Evolutionary conservation across 768 basidiomycete genomes (phyloP).

Genomic region (Suillus spraguei): DNA sequence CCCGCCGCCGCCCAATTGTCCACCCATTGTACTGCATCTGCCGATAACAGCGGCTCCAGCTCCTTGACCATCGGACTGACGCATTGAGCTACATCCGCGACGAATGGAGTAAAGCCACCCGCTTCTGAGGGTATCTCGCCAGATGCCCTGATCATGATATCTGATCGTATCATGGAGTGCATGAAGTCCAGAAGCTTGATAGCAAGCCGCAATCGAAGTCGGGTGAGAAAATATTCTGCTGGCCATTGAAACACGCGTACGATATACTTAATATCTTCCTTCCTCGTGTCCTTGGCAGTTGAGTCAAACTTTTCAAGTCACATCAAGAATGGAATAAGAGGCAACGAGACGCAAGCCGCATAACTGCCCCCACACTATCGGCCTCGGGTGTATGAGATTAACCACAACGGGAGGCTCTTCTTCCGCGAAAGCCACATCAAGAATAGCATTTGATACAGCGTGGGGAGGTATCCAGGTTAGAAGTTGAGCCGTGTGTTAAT

Average conservation of each 20-base stretch:
- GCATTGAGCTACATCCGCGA: conserved; percentile 29
- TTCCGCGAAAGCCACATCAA: conserved; percentile 31
- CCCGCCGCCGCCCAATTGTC: conserved; percentile 38
- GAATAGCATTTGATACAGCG: conserved; percentile 27
- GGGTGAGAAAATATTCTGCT: conserved; percentile 39
- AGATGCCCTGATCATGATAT: conserved; percentile 14
- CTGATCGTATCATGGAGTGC: conserved; percentile 22
- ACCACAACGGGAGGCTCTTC: conserved; percentile 21
- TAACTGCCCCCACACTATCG: conserved; percentile 27
- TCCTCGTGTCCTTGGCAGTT: conserved; percentile 15
- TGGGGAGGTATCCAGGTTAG: conserved; percentile 34
- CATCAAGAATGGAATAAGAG: conserved; percentile 34
- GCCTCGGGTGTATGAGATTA: conserved; percentile 38
- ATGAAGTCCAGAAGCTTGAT: conserved; percentile 36
- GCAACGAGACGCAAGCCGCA: conserved; percentile 28
- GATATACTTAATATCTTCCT: conserved; percentile 30
- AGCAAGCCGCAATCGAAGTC: conserved; percentile 30
- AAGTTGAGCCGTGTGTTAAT: conserved; percentile 16
- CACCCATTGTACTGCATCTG: conserved; percentile 37
- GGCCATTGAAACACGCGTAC: conserved; percentile 44
- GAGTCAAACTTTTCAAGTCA: conserved; percentile 32
- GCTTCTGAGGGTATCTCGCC: conserved; percentile 7
- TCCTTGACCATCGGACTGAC: conserved; percentile 38
- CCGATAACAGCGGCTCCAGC: conserved; percentile 26
- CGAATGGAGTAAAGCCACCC: conserved; percentile 19